A percentile compares a stretch with the other conserved stretches of the same genome.
phyloP scores from a whole-genome alignment of 1,284 basidiomycete species.

The Pisolithus thermaeus region DNA sequence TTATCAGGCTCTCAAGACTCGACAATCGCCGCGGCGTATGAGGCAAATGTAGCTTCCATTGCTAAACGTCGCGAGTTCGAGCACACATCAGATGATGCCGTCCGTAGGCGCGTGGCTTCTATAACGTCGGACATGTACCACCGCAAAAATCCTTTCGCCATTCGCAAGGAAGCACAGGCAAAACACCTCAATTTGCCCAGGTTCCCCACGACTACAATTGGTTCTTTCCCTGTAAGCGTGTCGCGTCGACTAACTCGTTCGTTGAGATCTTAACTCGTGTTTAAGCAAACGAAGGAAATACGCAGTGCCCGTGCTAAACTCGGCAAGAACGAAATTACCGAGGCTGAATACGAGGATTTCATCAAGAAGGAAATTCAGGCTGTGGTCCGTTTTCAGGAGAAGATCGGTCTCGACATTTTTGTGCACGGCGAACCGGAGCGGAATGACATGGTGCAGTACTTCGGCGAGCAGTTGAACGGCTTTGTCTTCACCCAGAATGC shows the following conservation, averaged over 20 bases:
- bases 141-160: constrained; percentile 88
- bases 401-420: constrained; percentile 91
- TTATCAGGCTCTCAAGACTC: constrained; percentile 80
- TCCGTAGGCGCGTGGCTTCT: constrained; percentile 92
- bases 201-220: constrained; percentile 99
- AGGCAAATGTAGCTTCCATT: constrained; percentile 90
- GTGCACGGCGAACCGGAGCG: constrained; percentile 99
- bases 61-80: constrained; percentile 96
- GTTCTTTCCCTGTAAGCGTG: constrained; percentile 83
- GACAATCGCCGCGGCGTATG: constrained; percentile 63
- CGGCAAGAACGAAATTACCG: constrained; percentile 87
- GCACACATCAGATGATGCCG: constrained; percentile 88
- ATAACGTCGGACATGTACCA: constrained; percentile 87
- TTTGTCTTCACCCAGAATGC: constrained; percentile 98
- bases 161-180: constrained; percentile 86
- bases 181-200: constrained; percentile 88
- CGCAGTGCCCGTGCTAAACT: constrained; percentile 93
- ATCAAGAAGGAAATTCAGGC: constrained; percentile 97
- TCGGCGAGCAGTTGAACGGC: constrained; percentile 93
- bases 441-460: constrained; percentile 99
- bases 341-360: constrained; percentile 93
- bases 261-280: constrained; percentile 1
- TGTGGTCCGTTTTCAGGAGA: constrained; percentile 97
- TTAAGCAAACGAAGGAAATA: constrained; percentile 97
- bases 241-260: neutral